phyloP scores from a whole-genome alignment of 306 rosid species.

The Pterocarpus santalinus region DNA sequence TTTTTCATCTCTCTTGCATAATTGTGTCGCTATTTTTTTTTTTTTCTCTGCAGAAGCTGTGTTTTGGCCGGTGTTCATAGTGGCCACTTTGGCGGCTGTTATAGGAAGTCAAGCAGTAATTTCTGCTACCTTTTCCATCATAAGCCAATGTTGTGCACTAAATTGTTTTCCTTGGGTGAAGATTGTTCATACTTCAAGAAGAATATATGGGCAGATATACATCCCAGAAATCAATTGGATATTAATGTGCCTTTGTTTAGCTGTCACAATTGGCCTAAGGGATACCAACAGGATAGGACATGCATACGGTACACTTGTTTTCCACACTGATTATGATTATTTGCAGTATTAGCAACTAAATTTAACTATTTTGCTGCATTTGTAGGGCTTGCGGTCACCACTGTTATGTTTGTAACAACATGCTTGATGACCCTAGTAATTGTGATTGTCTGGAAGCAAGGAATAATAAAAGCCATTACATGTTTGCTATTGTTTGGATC shows the following conservation, averaged over 20 bases:
- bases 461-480: conserved; percentile 47
- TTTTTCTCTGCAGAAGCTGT: conserved; percentile 62
- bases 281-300: conserved; percentile 75
- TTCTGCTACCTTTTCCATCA: conserved; percentile 75
- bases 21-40: neutral
- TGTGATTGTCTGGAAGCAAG: conserved; percentile 66
- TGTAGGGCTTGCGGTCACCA: conserved; percentile 71
- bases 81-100: conserved; percentile 72
- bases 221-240: conserved; percentile 85
- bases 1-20: neutral
- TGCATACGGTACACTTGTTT: conserved; percentile 67
- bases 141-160: conserved; percentile 77
- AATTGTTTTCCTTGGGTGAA: conserved; percentile 76
- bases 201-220: conserved; percentile 79
- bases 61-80: conserved; percentile 82
- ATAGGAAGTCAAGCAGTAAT: conserved; percentile 83
- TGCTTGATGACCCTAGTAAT: conserved; percentile 74
- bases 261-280: conserved; percentile 70
- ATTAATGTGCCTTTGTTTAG: conserved; percentile 76
- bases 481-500: conserved; percentile 70
- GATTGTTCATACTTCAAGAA: conserved; percentile 69
- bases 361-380: conserved; percentile 44
- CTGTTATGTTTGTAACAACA: conserved; percentile 79
- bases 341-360: neutral
- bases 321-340: neutral